Evolutionary conservation across 2,329 filamentous ascomycete genomes (phyloP), one percentile per base, ranked within the genome.

Genomic region (Intubia oerlemansii): DNA sequence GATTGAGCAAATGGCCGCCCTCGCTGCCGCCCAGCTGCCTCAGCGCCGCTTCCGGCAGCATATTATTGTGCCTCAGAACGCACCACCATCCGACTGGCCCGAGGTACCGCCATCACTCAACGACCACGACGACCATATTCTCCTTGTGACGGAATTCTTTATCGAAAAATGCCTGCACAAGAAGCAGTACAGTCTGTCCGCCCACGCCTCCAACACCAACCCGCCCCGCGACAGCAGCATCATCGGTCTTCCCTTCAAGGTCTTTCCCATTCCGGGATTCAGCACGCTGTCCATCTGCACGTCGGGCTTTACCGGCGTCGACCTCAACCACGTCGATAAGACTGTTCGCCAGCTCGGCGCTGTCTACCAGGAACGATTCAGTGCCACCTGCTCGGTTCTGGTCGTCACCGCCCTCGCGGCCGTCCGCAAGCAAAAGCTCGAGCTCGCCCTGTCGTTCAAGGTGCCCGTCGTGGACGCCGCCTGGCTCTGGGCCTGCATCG

Each of bases 401-500:
- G 50, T 98, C n/a, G 81, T 74, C 44, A 67, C 69, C 32, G 59
- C 56, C 4, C 41, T 66, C 10, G 46, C 49, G 23, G 54, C 56
- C 1, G 58, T 81, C 50, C 53, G 64, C 45, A 62, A 57, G 32
- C 75, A 88, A 38, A 98, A 98, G 50, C 54, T 88, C 12, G 67
- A 74, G 25, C 72, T 80, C 43, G 82, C 82, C 1, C 47, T 68
- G 7, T 62, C 72, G 40, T 79, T 78, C 59, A 62, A 62, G 5
- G 74, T 95, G 9, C 79, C 82, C 2, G 68, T 85, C n/a, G 77
- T 95, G 9, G 64, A 64, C 7, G 66, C 68, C 12, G 66, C 74
- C 14, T 98, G 88, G 88, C 56, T 98, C 3, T 88, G 78, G 72
- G 63, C 73, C 29, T 88, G 77, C 38, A 69, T 93, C 28, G 56